A percentile compares a stretch with the other conserved stretches of the same genome.
phyloP scores from a whole-genome alignment of 1,284 basidiomycete genomes.

The Cutaneotrichosporon dermatis region DNA sequence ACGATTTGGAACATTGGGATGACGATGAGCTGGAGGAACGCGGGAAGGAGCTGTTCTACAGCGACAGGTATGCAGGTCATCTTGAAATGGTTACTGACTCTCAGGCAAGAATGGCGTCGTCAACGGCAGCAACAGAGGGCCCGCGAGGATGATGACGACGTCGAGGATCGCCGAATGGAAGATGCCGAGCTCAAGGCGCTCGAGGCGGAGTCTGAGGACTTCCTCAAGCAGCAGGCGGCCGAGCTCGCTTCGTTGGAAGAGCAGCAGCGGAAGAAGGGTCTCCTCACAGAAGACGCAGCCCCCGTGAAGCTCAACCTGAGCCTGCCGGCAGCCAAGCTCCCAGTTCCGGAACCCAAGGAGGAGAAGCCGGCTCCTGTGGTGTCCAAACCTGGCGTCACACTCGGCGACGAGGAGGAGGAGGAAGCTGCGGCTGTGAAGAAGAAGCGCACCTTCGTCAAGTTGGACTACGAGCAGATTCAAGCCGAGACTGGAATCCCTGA shows the following conservation, averaged over 20 bases:
- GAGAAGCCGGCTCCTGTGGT: conserved; percentile 47
- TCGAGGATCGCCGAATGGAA: conserved; percentile 73
- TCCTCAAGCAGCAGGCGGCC: conserved; percentile 81
- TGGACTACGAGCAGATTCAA: conserved; percentile 60
- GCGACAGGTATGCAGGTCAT: conserved; percentile 60
- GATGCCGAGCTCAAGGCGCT: conserved; percentile 77
- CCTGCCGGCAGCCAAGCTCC: conserved; percentile 50
- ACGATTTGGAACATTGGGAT: conserved; percentile 74
- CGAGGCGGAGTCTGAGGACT: conserved; percentile 77
- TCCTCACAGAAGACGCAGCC: conserved; percentile 82
- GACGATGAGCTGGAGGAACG: conserved; percentile 76
- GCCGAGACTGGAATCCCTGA: conserved; percentile 19
- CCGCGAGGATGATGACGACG: conserved; percentile 72
- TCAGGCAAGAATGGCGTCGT: conserved; percentile 68
- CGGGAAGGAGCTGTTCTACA: conserved; percentile 63
- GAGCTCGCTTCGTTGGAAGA: conserved; percentile 82
- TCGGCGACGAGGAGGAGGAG: conserved; percentile 73
- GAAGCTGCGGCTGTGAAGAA: conserved; percentile 65
- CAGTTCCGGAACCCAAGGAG: conserved; percentile 18
- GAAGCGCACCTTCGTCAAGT: conserved; percentile 72
- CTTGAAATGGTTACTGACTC: background rate
- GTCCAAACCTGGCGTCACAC: conserved; percentile 52
- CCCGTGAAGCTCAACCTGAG: conserved; percentile 78
- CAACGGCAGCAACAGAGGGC: conserved; percentile 62
- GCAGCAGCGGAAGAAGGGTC: conserved; percentile 77